Evolutionary conservation across 129 eudicot species (phyloP).

Genomic region (Helichrysum umbraculigerum): DNA sequence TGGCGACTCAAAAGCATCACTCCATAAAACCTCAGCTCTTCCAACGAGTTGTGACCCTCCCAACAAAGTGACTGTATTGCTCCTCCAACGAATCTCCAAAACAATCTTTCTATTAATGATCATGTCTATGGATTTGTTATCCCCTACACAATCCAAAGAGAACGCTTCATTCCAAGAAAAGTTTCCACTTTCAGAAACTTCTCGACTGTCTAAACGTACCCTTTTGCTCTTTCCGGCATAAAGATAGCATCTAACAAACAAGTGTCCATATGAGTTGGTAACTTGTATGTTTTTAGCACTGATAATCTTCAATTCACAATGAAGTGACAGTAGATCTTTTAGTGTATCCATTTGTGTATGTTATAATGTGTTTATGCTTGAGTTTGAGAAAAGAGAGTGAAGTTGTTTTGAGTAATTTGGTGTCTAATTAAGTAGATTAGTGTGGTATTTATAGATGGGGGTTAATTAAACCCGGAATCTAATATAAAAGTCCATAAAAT

Average conservation of each 20-base stretch:
- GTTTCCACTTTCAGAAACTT: constrained; percentile 39
- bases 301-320: constrained; percentile 49
- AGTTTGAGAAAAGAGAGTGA: not conserved
- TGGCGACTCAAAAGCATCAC: constrained; percentile 42
- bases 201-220: constrained; percentile 45
- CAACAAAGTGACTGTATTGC: constrained; percentile 21
- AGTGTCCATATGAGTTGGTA: constrained; percentile 25
- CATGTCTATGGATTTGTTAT: constrained; percentile 38
- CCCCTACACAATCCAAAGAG: constrained; percentile 59
- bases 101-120: constrained; percentile 39
- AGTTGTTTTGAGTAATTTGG: constrained; percentile 16
- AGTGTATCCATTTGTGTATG: constrained; percentile 37
- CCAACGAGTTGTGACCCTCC: constrained; percentile 60
- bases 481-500: constrained; percentile 24
- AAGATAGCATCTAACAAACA: constrained; percentile 71
- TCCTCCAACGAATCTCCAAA: constrained; percentile 52
- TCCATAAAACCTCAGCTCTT: constrained; percentile 58
- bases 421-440: constrained; percentile 4
- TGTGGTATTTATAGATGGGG: constrained; percentile 11
- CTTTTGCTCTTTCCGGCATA: constrained; percentile 56
- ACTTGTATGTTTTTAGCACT: constrained; percentile 56
- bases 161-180: constrained; percentile 49
- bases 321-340: constrained; percentile 34
- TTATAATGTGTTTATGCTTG: not conserved
- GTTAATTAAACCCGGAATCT: constrained; percentile 8